Evolutionary conservation across 495 filamentous ascomycete genomes (phyloP).

Genomic region (Penicillium herquei): DNA sequence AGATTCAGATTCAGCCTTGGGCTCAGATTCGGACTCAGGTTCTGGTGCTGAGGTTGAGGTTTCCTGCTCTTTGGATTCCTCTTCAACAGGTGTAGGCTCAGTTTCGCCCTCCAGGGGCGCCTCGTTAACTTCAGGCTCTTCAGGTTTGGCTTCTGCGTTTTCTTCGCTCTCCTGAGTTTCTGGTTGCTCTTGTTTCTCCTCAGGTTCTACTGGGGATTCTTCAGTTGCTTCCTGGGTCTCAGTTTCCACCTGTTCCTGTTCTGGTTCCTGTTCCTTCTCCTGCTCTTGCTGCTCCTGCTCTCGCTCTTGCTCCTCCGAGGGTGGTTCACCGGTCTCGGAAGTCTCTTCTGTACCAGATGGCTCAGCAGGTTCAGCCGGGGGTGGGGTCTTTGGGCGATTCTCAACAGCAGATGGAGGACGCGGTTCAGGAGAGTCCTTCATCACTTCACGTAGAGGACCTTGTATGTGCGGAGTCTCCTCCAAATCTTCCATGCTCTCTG

Average conservation of each 20-base stretch:
- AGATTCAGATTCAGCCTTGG: conserved; percentile 1
- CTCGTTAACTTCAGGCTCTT: neutral
- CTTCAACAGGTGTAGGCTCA: conserved; percentile 4
- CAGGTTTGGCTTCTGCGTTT: neutral
- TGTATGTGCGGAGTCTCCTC: conserved; percentile 21
- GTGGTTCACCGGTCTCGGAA: conserved; percentile 1
- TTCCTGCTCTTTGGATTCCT: conserved; percentile 10
- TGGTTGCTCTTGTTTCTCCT: conserved; percentile 2
- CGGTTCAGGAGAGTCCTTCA: conserved; percentile 17
- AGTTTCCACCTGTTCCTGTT: neutral
- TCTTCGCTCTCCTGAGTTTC: neutral
- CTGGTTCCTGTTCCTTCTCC: conserved; percentile 1
- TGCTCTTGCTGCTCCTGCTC: neutral
- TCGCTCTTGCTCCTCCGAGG: conserved; percentile 5
- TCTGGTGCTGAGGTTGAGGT: conserved; percentile 3
- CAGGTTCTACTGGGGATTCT: neutral
- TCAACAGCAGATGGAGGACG: conserved; percentile 12
- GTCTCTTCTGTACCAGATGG: conserved; percentile 4
- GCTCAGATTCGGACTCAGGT: conserved; percentile 7
- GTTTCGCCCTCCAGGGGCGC: conserved; percentile 10
- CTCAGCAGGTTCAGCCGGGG: neutral
- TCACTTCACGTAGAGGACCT: conserved; percentile 14
- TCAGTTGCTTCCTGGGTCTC: neutral
- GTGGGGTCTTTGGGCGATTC: neutral
- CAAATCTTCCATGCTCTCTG: conserved; percentile 69